A percentile compares a stretch with the other conserved stretches of the same genome.
These are phyloP conservation scores for Exophiala sp. DNA, from an alignment of 2,329 filamentous ascomycete genomes.

Conservation along the genomic window DNA sequence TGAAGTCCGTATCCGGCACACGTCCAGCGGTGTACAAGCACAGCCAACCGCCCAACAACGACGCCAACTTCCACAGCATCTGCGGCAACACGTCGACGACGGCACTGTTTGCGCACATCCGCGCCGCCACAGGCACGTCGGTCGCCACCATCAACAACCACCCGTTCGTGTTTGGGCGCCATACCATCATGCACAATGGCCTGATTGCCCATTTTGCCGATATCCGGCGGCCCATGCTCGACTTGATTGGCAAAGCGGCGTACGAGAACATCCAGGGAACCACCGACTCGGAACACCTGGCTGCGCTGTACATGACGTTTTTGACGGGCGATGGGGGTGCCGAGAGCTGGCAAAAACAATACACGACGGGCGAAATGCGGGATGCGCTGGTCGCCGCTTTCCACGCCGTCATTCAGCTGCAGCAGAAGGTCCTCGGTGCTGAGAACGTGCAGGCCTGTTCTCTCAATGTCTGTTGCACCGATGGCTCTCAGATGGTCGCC, in stretches of 20 bases:
- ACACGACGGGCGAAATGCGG: slow-evolving; percentile 40
- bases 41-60: slow-evolving; percentile 47
- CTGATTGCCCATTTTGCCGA: slow-evolving; percentile 43
- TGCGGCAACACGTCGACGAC: slow-evolving; percentile 48
- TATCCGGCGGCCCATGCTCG: slow-evolving; percentile 44
- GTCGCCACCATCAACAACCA: slow-evolving; percentile 50
- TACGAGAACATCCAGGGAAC: slow-evolving; percentile 46
- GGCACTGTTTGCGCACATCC: slow-evolving; percentile 50
- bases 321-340: slow-evolving; percentile 26
- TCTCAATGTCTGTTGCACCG: slow-evolving; percentile 49
- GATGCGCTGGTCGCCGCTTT: slow-evolving; percentile 40
- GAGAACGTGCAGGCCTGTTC: slow-evolving; percentile 42
- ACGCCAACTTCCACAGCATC: slow-evolving; percentile 50
- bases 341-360: slow-evolving; percentile 40
- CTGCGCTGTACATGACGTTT: slow-evolving; percentile 37
- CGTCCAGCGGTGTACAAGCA: slow-evolving; percentile 49
- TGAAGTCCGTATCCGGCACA: slow-evolving; percentile 8
- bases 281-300: slow-evolving; percentile 50
- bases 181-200: slow-evolving; percentile 54
- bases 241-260: slow-evolving; percentile 43
- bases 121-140: slow-evolving; percentile 45
- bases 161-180: slow-evolving; percentile 51
- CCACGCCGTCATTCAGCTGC: slow-evolving; percentile 43
- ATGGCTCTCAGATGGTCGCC: slow-evolving; percentile 46
- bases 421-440: slow-evolving; percentile 40